Conservation (phyloP, 345 rosid genomes). For the Draba incana region DNA sequence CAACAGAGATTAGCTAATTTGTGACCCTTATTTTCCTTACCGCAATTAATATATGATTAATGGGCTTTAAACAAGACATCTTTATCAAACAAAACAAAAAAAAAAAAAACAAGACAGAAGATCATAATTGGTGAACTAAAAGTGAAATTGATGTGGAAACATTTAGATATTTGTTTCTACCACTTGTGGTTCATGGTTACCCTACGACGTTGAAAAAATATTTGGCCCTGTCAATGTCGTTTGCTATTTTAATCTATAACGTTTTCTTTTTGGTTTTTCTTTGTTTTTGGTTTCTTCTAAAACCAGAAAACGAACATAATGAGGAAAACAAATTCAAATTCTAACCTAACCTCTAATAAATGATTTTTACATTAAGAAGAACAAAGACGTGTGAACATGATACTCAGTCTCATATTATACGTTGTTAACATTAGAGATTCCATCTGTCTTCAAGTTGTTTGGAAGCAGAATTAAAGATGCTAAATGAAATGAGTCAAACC, state of each 20-base stretch:
- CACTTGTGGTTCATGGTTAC: slow-evolving; percentile 22
- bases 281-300: slow-evolving; percentile 1
- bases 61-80: too few species aligned
- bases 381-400: slow-evolving; percentile 14
- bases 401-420: neutral
- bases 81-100: too few species aligned
- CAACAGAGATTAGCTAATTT: too few species aligned
- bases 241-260: slow-evolving; percentile 16
- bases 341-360: slow-evolving; percentile 32
- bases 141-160: too few species aligned
- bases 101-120: too few species aligned
- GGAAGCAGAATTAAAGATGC: slow-evolving; percentile 27
- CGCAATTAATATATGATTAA: too few species aligned
- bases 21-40: too few species aligned
- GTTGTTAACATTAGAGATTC: slow-evolving; percentile 37
- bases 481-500: slow-evolving; percentile 26
- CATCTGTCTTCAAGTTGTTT: slow-evolving; percentile 29
- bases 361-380: slow-evolving; percentile 4
- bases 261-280: slow-evolving; percentile 26
- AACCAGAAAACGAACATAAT: neutral
- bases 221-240: too few species aligned
- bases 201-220: slow-evolving; percentile 20
- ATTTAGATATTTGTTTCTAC: neutral
- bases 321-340: slow-evolving; percentile 14
- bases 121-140: too few species aligned